Conservation (phyloP, 2,329 filamentous ascomycete genomes). For the Tolypocladium endophyticum region DNA sequence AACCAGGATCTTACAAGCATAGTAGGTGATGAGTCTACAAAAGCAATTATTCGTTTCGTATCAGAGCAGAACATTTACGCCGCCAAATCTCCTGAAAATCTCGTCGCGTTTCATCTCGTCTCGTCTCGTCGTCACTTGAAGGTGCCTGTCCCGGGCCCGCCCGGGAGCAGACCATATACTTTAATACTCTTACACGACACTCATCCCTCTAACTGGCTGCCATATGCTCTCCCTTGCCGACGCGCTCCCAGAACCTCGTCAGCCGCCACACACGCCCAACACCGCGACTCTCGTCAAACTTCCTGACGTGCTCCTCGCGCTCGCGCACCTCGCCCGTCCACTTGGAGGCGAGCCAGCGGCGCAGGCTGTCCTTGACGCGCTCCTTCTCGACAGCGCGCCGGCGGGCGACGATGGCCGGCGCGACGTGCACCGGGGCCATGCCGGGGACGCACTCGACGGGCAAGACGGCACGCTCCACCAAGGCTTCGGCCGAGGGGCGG, state of each 20-base stretch:
- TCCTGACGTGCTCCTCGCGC: conserved; percentile 34
- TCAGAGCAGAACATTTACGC: neutral
- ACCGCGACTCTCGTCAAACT: conserved; percentile 39
- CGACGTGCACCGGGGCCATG: conserved; percentile 30
- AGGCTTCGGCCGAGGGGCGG: conserved; percentile 46
- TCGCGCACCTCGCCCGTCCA: conserved; percentile 43
- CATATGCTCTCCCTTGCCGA: conserved; percentile 31
- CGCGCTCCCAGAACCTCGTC: conserved; percentile 55
- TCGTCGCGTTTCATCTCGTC: neutral
- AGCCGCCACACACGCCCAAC: conserved; percentile 50
- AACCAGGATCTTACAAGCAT: neutral
- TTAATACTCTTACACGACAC: neutral
- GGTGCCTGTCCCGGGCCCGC: neutral
- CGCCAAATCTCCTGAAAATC: neutral
- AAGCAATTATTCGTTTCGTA: no score
- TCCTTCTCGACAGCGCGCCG: conserved; percentile 56
- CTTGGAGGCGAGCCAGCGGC: conserved; percentile 53
- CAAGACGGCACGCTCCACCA: conserved; percentile 55
- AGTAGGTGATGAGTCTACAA: neutral
- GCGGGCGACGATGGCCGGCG: conserved; percentile 51
- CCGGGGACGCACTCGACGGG: conserved; percentile 52
- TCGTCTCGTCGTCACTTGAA: neutral
- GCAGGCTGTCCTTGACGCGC: conserved; percentile 54
- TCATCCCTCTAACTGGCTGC: neutral
- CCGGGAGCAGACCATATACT: neutral